These are phyloP conservation scores for Colletotrichum eremochloae DNA, from an alignment of 2,329 filamentous ascomycete genomes.

Conservation along the genomic window DNA sequence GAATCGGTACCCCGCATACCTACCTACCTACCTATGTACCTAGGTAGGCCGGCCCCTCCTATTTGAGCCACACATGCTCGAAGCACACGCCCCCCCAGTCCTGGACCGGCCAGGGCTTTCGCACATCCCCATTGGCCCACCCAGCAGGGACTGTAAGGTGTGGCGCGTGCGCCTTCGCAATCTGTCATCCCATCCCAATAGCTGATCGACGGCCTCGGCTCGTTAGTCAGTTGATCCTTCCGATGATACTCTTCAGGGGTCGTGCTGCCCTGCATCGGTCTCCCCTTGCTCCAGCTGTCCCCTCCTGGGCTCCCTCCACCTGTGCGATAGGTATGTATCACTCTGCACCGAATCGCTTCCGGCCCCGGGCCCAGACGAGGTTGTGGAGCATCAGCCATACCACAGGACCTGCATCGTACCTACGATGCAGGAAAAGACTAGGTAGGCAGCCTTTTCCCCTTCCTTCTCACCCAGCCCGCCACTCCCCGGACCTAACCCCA, in stretches of 20 bases:
- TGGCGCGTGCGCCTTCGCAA: slow-evolving; percentile 32
- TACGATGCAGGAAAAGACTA: too few species aligned
- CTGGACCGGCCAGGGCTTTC: neutral
- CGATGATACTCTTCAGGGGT: slow-evolving; percentile 36
- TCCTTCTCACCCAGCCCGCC: slow-evolving; percentile 26
- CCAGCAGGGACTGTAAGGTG: slow-evolving; percentile 29
- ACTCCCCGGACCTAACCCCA: slow-evolving; percentile 36
- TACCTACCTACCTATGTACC: too few species aligned
- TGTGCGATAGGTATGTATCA: neutral
- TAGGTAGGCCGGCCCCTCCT: slow-evolving; percentile 6
- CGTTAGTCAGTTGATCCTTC: slow-evolving; percentile 38
- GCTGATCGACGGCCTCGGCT: slow-evolving; percentile 41
- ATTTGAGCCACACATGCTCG: slow-evolving; percentile 27
- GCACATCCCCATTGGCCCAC: slow-evolving; percentile 30
- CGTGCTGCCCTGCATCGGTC: slow-evolving; percentile 26
- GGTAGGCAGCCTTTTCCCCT: too few species aligned
- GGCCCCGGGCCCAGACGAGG: slow-evolving; percentile 10
- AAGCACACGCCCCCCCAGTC: slow-evolving; percentile 5
- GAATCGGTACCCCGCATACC: slow-evolving; percentile 30
- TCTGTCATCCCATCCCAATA: slow-evolving; percentile 42
- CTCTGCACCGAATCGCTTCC: slow-evolving; percentile 1
- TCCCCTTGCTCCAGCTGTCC: slow-evolving; percentile 22
- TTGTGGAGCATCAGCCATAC: slow-evolving; percentile 33
- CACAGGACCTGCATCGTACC: neutral
- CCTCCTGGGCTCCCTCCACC: neutral